phyloP scores from a whole-genome alignment of 2,329 filamentous ascomycete genomes.

The Aureobasidium sp. region DNA sequence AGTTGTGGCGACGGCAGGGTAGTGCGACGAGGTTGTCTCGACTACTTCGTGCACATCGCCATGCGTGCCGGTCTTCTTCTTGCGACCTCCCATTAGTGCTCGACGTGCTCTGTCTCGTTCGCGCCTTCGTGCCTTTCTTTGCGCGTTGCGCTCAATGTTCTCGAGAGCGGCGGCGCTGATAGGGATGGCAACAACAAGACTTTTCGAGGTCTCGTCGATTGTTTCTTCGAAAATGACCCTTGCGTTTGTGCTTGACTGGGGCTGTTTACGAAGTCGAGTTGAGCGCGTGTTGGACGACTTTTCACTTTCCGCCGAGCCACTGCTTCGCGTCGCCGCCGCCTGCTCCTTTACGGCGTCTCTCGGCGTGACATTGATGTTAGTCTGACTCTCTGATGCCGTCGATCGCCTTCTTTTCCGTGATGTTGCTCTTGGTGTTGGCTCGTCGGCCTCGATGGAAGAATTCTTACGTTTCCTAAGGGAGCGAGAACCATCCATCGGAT shows the following conservation, averaged over 20 bases:
- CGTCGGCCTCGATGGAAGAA: conserved; percentile 59
- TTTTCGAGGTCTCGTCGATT: conserved; percentile 31
- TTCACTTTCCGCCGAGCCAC: conserved; percentile 22
- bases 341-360: conserved; percentile 19
- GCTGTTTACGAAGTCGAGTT: conserved; percentile 48
- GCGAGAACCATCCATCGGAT: conserved; percentile 68
- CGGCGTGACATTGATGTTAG: conserved; percentile 18
- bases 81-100: conserved; percentile 19
- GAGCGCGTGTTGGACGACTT: conserved; percentile 27
- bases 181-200: conserved; percentile 47
- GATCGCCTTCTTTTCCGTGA: conserved; percentile 38
- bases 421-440: conserved; percentile 29
- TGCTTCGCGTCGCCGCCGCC: conserved; percentile 12
- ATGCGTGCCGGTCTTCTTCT: conserved; percentile 30
- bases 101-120: conserved; percentile 37
- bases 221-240: conserved; percentile 25
- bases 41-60: conserved; percentile 22
- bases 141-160: conserved; percentile 32
- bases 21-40: conserved; percentile 40
- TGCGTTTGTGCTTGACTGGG: conserved; percentile 40
- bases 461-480: conserved; percentile 79
- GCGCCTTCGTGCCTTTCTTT: conserved; percentile 48
- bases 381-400: conserved; percentile 29
- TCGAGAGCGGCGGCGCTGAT: conserved; percentile 31
- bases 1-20: conserved; percentile 54